Conservation (phyloP, 371 early-diverging fungal genomes). For the Batkoa obscura region DNA sequence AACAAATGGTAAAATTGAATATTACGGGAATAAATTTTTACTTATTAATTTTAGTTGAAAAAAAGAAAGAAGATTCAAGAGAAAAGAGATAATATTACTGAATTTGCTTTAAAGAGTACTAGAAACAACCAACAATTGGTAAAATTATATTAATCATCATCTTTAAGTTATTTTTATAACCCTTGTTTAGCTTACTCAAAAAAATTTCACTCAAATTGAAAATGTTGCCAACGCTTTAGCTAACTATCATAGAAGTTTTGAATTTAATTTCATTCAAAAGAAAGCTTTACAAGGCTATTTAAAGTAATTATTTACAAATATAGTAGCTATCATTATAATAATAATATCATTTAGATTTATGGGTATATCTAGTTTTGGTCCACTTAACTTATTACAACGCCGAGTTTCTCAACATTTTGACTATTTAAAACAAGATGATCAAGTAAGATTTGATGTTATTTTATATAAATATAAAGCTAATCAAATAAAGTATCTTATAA, state of each 20-base stretch:
- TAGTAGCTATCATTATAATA: neutral
- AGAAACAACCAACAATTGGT: conserved; percentile 4
- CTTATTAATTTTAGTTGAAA: conserved; percentile 14
- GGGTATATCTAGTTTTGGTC: conserved; percentile 28
- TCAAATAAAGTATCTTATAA: no score
- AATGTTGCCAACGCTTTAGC: neutral
- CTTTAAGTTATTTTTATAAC: no score
- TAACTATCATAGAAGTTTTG: neutral
- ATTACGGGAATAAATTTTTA: neutral
- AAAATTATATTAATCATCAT: no score
- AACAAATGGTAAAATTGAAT: conserved; percentile 24
- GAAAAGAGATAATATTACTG: conserved; percentile 26
- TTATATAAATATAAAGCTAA: no score
- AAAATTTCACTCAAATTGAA: no score
- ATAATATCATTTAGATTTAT: conserved; percentile 20
- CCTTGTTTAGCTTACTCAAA: neutral
- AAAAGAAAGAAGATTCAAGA: conserved; percentile 33
- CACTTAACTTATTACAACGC: conserved; percentile 25
- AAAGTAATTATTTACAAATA: neutral
- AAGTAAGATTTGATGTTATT: no score
- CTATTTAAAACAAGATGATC: conserved; percentile 29
- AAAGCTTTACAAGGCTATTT: neutral
- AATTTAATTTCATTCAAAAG: neutral
- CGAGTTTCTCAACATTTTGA: conserved; percentile 27
- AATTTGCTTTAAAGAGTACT: conserved; percentile 18